Base-by-base conservation (phyloP, 2,329 filamentous ascomycete genomes). In the Fusarium sororula region DNA sequence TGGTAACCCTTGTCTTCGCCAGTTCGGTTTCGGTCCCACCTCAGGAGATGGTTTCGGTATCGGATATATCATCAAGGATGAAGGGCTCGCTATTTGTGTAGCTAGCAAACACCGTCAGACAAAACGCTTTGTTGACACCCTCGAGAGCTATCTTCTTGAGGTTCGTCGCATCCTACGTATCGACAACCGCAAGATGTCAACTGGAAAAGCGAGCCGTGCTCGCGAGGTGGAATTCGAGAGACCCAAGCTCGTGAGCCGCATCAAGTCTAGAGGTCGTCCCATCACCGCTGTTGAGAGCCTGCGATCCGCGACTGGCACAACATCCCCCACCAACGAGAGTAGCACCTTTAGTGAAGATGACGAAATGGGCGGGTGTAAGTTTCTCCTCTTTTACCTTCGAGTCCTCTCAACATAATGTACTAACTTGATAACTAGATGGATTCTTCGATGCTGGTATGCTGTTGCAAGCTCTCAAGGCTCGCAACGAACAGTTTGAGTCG, bases 391-490 rank as follows among this genome's bases (percentile, higher is more conserved):
- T 24, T 24, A 24, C 30, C 30, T 17, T 15, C 4, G 24, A 30
- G n/a, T 41, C 28, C 6, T 38, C 38, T 17, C 13, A 66, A 63
- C 6, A 47, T 51, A 14, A 51, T 38, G 62, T 63, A 77, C 83
- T 82, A 77, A 82, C 67, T 44, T 74, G 15, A 58, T 55, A 57
- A 70, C n/a, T 80, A 98, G 95, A 98, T 86, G 96, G 96, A 38
- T 98, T 98, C 87, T 98, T 98, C 84, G 96, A 98, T 81, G 95
- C 96, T 2, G 96, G 96, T 20, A 97, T 98, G 94, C 89, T 98
- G 10, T 87, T 96, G 30, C 94, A 97, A 81, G 94, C 95, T 4
- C 90, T 98, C 66, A 95, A 95, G 80, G 92, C 92, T 6, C 89
- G 92, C 57, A 88, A 88, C 22, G 87, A 90, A 64, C 86, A 84